Base-by-base conservation (phyloP, 371 early-diverging fungal genomes). In the Nematocida sp. region DNA sequence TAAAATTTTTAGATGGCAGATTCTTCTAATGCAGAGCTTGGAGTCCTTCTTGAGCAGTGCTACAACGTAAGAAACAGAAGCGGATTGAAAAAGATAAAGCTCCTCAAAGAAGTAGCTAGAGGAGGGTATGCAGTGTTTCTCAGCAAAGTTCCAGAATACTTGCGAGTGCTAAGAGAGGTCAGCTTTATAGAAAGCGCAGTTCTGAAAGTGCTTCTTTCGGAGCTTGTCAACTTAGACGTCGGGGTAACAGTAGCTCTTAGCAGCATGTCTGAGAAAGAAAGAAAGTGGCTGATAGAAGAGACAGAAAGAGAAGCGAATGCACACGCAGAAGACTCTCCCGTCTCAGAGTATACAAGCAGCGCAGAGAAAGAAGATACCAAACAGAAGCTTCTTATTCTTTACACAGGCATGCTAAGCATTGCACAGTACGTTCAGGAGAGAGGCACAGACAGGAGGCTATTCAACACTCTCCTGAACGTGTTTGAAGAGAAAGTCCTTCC, bases 401-500 rank as follows among this genome's bases (percentile, higher is more conserved):
- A 40, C 31, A 57, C 13, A 41, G 57, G 57, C 7, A 27, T 32
- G 13, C 13, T 11, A 21, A 57, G 15, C 21, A 57, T 37, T 34
- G 13, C 27, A 34, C 13, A 11, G 38, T 11, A 13, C 25, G 32
- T n/a, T n/a, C n/a, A n/a, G n/a, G n/a, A n/a, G n/a, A n/a, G n/a
- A n/a, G n/a, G n/a, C n/a, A n/a, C n/a, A n/a, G n/a, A n/a, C n/a
- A n/a, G n/a, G n/a, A n/a, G n/a, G n/a, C 5, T 62, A 29, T 62
- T 62, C 36, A 17, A 11, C 27, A 27, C 7, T 13, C 38, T 62
- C 13, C 37, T 62, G 62, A 25, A 62, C 5, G 11, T 45, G 21
- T 62, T 62, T 62, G 62, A 62, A 45, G 62, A 62, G 23, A 62
- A n/a, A 23, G 21, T 62, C 15, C 43, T 43, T 7, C 38, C 38